Evolutionary conservation across 345 rosid genomes (phyloP).

Genomic region (Turritis glabra): DNA sequence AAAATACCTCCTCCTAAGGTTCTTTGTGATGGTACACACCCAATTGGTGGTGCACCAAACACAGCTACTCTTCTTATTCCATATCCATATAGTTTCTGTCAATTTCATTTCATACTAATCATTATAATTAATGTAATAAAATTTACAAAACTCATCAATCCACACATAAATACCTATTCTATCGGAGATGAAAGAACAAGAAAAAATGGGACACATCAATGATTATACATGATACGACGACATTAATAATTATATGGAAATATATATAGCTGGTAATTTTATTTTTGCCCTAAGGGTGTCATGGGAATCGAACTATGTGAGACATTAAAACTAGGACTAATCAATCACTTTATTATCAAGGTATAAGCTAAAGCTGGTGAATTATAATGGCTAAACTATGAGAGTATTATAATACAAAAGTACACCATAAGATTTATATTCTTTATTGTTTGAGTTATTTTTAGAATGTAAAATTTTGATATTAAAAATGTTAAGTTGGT

Average conservation of each 20-base stretch:
- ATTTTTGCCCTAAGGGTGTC: neutral
- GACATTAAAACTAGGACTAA: neutral
- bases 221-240: neutral
- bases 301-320: neutral
- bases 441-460: neutral
- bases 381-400: no score
- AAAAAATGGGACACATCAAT: neutral
- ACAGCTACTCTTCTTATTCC: slow-evolving; percentile 68
- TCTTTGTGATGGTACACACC: slow-evolving; percentile 78
- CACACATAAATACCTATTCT: slow-evolving; percentile 34
- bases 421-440: no score
- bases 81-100: slow-evolving; percentile 36
- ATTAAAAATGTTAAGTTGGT: neutral
- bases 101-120: slow-evolving; percentile 36
- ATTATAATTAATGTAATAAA: slow-evolving; percentile 45
- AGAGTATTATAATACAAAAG: neutral
- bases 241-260: neutral
- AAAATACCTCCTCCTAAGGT: slow-evolving; percentile 56
- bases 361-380: neutral
- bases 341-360: neutral
- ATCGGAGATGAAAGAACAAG: slow-evolving; percentile 31
- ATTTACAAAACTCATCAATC: slow-evolving; percentile 12
- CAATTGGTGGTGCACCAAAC: slow-evolving; percentile 58
- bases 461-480: neutral
- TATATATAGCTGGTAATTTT: neutral